Conservation (phyloP, 805 yeast genomes). For the Isabelozyma rhagii region DNA sequence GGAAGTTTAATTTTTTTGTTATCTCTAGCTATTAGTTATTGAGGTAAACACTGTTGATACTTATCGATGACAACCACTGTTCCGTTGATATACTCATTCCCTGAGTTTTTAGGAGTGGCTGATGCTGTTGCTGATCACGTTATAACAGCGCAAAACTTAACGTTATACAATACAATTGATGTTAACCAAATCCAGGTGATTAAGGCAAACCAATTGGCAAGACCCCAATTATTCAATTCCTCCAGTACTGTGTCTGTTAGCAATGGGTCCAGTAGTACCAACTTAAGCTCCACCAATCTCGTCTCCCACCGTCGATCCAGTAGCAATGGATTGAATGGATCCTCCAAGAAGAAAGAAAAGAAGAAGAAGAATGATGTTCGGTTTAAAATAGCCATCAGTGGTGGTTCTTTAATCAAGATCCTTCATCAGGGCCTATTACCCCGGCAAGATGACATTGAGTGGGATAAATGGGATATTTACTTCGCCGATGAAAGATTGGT, state of each 20-base stretch:
- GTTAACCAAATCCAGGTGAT: conserved; percentile 26
- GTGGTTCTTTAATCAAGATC: conserved; percentile 88
- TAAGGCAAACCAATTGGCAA: conserved; percentile 21
- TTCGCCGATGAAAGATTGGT: conserved; percentile 96
- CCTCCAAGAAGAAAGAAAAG: conserved; percentile 30
- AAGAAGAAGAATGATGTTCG: conserved; percentile 61
- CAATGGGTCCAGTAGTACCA: neutral
- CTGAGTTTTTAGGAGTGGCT: conserved; percentile 85
- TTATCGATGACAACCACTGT: conserved; percentile 80
- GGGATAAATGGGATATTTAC: conserved; percentile 95
- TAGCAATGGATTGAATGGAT: conserved; percentile 12
- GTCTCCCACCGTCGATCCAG: conserved; percentile 8
- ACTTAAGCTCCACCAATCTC: conserved; percentile 2
- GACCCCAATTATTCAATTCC: conserved; percentile 7
- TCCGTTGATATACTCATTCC: conserved; percentile 90
- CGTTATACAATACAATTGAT: conserved; percentile 48
- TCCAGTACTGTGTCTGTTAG: conserved; percentile 7
- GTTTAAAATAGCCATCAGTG: conserved; percentile 87
- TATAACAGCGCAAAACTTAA: conserved; percentile 78
- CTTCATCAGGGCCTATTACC: conserved; percentile 80
- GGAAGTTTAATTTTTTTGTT: neutral
- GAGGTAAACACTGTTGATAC: neutral
- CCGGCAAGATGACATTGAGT: conserved; percentile 68
- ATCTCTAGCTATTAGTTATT: neutral
- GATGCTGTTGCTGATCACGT: conserved; percentile 97